Evolutionary conservation across 441 rosid genomes (phyloP).

Genomic region (Capsella rubella): DNA sequence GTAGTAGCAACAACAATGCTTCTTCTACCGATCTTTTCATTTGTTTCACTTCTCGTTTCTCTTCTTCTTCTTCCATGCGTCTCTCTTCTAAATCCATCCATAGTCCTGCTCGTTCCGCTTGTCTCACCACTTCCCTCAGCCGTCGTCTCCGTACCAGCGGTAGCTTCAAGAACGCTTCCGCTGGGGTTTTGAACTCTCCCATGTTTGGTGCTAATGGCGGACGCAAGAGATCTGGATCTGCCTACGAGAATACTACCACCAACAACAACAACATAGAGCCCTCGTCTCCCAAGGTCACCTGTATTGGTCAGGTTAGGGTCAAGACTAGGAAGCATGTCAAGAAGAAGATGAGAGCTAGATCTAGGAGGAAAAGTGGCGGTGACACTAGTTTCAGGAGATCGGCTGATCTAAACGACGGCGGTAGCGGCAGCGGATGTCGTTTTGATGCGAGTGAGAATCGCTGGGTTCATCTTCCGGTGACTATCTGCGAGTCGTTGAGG

Average conservation of each 20-base stretch:
- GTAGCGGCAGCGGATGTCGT: slow-evolving; percentile 23
- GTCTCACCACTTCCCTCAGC: slow-evolving; percentile 80
- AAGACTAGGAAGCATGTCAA: slow-evolving; percentile 90
- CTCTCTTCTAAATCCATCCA: slow-evolving; percentile 56
- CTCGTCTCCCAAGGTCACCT: slow-evolving; percentile 92
- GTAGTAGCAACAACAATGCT: slow-evolving; percentile 38
- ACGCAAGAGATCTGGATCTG: slow-evolving; percentile 66
- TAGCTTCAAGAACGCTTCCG: slow-evolving; percentile 58
- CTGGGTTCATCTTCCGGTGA: slow-evolving; percentile 84
- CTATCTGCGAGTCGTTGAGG: slow-evolving; percentile 83
- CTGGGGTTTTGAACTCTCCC: slow-evolving; percentile 79
- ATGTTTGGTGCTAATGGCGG: slow-evolving; percentile 68
- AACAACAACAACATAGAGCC: slow-evolving; percentile 63
- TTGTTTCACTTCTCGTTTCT: slow-evolving; percentile 80
- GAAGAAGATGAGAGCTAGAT: slow-evolving; percentile 75
- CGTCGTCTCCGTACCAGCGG: slow-evolving; percentile 72
- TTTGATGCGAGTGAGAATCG: slow-evolving; percentile 60
- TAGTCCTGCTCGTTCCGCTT: slow-evolving; percentile 83
- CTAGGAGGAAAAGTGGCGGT: slow-evolving; percentile 52
- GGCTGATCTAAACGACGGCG: slow-evolving; percentile 47
- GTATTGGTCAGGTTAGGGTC: slow-evolving; percentile 93
- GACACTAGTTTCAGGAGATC: slow-evolving; percentile 74
- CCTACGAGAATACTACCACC: slow-evolving; percentile 41
- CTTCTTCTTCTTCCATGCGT: slow-evolving; percentile 88
- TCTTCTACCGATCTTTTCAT: slow-evolving; percentile 66